Conservation (phyloP, 768 basidiomycete genomes). For the Lactarius deliciosus region DNA sequence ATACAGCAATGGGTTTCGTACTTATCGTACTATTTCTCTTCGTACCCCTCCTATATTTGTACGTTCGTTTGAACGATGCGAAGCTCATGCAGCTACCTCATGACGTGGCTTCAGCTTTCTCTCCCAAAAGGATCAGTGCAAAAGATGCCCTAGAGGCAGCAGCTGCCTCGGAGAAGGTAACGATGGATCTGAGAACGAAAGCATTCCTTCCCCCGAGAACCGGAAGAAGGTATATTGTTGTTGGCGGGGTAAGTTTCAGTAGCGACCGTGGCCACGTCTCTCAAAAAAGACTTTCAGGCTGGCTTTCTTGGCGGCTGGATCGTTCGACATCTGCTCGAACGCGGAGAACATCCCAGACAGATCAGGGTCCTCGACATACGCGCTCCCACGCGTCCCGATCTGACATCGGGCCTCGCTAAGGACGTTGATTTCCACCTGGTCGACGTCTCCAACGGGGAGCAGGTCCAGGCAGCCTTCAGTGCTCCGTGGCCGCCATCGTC, state of each 20-base stretch:
- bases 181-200: constrained; percentile 40
- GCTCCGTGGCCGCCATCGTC: constrained; percentile 54
- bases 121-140: constrained; percentile 51
- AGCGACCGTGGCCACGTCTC: no score
- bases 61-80: constrained; percentile 53
- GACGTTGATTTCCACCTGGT: constrained; percentile 58
- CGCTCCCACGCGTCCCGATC: constrained; percentile 55
- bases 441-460: constrained; percentile 54
- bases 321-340: constrained; percentile 60
- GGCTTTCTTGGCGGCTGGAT: constrained; percentile 83
- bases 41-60: constrained; percentile 37
- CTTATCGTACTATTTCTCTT: constrained; percentile 10
- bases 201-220: constrained; percentile 64
- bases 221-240: constrained; percentile 71
- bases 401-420: constrained; percentile 50
- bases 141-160: constrained; percentile 43
- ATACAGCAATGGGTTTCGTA: not conserved
- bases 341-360: constrained; percentile 65
- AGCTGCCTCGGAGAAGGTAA: constrained; percentile 37
- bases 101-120: constrained; percentile 45
- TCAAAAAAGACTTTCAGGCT: constrained; percentile 41
- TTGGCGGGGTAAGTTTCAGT: constrained; percentile 60
- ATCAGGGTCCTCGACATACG: constrained; percentile 70
- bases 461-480: constrained; percentile 60
- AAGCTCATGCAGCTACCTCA: constrained; percentile 52